Evolutionary conservation across 2,329 filamentous ascomycete genomes (phyloP).

Genomic region (Fusarium floridanum): DNA sequence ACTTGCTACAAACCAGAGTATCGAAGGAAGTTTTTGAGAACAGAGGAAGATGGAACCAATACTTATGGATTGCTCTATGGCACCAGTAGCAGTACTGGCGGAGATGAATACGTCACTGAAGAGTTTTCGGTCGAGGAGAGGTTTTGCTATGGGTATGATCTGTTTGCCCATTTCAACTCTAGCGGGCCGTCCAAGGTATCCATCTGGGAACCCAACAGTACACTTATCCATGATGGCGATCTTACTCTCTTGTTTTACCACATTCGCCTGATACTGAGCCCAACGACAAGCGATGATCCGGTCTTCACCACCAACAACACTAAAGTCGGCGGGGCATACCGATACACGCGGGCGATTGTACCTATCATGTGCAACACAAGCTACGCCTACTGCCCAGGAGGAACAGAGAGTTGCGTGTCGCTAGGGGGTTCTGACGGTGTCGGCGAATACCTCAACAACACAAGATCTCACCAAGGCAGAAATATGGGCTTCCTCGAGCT

Average conservation of each 20-base stretch:
- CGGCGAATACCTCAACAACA: not conserved
- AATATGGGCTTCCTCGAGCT: not conserved
- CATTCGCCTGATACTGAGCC: not conserved
- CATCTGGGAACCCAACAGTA: not conserved
- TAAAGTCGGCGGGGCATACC: not conserved
- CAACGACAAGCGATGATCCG: not conserved
- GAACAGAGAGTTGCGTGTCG: not conserved
- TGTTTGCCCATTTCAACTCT: not conserved
- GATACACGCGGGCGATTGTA: not conserved
- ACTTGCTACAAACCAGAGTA: not conserved
- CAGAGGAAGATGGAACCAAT: not conserved
- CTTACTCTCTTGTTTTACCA: not conserved
- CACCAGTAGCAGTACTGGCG: not conserved
- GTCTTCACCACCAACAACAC: not conserved
- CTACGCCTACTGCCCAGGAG: not conserved
- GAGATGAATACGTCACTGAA: not conserved
- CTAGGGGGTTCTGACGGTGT: not conserved
- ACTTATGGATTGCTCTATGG: not conserved
- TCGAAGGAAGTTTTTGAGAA: not conserved
- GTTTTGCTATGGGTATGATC: not conserved
- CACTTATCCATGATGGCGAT: not conserved
- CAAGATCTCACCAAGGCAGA: not conserved
- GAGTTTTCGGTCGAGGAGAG: not conserved
- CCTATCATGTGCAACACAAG: not conserved
- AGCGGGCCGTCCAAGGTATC: not conserved